These are phyloP conservation scores for Echria macrotheca DNA, from an alignment of 495 filamentous ascomycete genomes.

Conservation along the genomic window DNA sequence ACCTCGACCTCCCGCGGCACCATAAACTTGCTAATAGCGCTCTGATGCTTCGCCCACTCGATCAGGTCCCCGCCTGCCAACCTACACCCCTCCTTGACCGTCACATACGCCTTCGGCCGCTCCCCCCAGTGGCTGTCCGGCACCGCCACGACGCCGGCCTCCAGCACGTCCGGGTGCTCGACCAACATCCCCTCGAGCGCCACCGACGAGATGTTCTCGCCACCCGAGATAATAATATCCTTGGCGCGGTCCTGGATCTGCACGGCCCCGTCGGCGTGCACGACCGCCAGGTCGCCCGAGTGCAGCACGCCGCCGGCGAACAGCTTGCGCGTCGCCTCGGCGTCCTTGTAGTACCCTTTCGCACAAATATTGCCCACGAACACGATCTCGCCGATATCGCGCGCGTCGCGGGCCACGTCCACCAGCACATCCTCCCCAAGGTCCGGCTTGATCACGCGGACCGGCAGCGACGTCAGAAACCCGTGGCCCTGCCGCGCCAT, in stretches of 20 bases:
- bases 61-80: constrained; percentile 70
- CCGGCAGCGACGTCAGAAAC: constrained; percentile 77
- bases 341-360: constrained; percentile 87
- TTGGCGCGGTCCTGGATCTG: constrained; percentile 93
- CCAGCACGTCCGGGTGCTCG: constrained; percentile 80
- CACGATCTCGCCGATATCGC: constrained; percentile 90
- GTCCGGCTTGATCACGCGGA: constrained; percentile 76
- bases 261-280: constrained; percentile 80
- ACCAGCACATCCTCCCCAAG: constrained; percentile 56
- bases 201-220: constrained; percentile 94
- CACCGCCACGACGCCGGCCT: constrained; percentile 87
- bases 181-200: constrained; percentile 90
- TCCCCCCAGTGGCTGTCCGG: constrained; percentile 92
- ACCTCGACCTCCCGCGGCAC: constrained; percentile 90
- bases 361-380: constrained; percentile 89
- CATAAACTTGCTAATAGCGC: constrained; percentile 88
- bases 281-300: constrained; percentile 87
- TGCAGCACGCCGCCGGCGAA: constrained; percentile 85
- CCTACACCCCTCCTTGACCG: constrained; percentile 58
- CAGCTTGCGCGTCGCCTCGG: constrained; percentile 77
- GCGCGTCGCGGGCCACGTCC: constrained; percentile 75
- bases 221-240: constrained; percentile 98
- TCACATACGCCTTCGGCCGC: constrained; percentile 88
- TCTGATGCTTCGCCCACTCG: constrained; percentile 73
- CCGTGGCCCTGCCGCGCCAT: constrained; percentile 94